Conservation (phyloP, 2,329 filamentous ascomycete genomes). For the Colletotrichum limetticola region DNA sequence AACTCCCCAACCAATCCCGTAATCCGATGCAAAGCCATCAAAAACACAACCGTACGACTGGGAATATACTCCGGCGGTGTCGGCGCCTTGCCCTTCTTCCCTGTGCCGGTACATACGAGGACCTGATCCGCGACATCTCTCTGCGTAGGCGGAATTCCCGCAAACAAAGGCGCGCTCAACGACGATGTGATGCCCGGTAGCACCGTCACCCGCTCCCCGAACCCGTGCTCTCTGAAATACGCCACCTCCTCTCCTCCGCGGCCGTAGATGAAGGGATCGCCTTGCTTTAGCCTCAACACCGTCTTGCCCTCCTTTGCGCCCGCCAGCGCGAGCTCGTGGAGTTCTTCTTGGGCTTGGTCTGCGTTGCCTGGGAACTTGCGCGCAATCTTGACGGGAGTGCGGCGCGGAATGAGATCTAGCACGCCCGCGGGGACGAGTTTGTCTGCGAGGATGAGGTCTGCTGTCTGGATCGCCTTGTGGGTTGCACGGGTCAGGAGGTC, state of each 20-base stretch:
- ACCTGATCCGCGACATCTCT: constrained; percentile 92
- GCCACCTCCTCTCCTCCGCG: constrained; percentile 92
- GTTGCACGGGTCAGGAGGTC: constrained; percentile 89
- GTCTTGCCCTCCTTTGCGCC: constrained; percentile 75
- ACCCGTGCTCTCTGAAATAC: constrained; percentile 81
- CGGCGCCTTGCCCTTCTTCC: constrained; percentile 86
- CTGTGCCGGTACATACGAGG: constrained; percentile 95
- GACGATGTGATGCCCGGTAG: constrained; percentile 93
- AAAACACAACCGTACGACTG: constrained; percentile 86
- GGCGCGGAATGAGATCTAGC: constrained; percentile 87
- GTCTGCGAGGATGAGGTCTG: constrained; percentile 85
- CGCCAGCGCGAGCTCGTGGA: constrained; percentile 80
- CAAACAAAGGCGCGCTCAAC: constrained; percentile 87
- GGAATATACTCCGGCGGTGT: constrained; percentile 82
- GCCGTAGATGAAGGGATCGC: constrained; percentile 96
- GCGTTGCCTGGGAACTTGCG: constrained; percentile 98
- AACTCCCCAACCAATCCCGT: constrained; percentile 78
- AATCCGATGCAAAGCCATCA: constrained; percentile 95
- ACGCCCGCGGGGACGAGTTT: constrained; percentile 88
- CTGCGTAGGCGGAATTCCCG: constrained; percentile 88
- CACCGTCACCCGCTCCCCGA: constrained; percentile 72
- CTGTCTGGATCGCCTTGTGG: constrained; percentile 77
- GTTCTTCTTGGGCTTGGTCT: constrained; percentile 90
- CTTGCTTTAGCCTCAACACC: constrained; percentile 93
- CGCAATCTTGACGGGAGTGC: constrained; percentile 90